phyloP scores from a whole-genome alignment of 345 rosid species.

The Sonneratia caseolaris region DNA sequence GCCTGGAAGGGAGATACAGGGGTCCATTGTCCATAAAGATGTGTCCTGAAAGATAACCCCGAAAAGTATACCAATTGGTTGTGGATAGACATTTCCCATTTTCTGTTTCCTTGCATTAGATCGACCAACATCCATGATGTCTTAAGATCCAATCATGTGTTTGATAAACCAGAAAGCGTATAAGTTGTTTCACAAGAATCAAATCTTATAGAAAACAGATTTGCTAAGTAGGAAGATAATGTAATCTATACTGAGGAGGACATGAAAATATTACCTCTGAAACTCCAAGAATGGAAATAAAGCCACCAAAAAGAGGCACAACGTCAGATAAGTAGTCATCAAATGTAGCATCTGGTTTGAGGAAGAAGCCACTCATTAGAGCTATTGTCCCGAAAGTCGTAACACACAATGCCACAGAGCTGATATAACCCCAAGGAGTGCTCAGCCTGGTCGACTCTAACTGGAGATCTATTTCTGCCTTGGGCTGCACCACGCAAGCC shows the following conservation, averaged over 20 bases:
- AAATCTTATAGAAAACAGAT: not conserved
- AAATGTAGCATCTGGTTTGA: constrained; percentile 73
- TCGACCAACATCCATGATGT: no score
- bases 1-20: no score
- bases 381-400: constrained; percentile 86
- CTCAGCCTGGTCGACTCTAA: constrained; percentile 73
- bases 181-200: no score
- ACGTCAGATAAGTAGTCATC: constrained; percentile 75
- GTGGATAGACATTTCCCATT: no score
- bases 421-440: constrained; percentile 83
- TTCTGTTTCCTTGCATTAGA: no score
- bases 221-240: not conserved
- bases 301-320: constrained; percentile 78
- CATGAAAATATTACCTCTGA: constrained; percentile 49
- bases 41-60: no score
- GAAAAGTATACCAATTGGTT: no score
- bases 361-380: constrained; percentile 84
- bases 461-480: constrained; percentile 77
- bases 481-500: constrained; percentile 95
- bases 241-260: not conserved
- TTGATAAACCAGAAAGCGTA: no score
- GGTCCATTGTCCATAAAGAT: no score
- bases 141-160: no score
- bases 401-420: constrained; percentile 50
- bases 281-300: constrained; percentile 68